Conservation (phyloP, 805 yeast genomes). For the Blastobotrys muscicola region DNA sequence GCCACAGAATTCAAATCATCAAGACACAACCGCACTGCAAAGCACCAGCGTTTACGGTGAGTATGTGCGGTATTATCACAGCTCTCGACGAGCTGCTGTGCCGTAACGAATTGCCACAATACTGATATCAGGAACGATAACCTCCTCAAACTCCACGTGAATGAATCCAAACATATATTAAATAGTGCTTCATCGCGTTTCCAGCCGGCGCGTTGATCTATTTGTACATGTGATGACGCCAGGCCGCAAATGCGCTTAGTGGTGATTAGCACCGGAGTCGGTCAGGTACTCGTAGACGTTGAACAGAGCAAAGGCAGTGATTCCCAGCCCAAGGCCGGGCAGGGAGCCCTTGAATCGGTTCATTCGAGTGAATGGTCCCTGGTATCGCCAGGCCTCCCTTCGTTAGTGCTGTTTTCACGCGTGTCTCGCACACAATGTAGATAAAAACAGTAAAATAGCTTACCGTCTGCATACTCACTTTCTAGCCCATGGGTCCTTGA, state of each 20-base stretch:
- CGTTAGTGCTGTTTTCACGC: slow-evolving; percentile 1
- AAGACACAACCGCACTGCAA: too few relatives aligned
- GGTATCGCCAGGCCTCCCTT: slow-evolving; percentile 88
- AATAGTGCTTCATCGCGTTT: too few relatives aligned
- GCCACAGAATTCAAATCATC: too few relatives aligned
- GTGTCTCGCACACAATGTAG: slow-evolving; percentile 1
- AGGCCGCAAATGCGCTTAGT: not conserved
- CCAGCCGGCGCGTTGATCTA: too few relatives aligned
- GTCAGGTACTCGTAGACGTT: slow-evolving; percentile 44
- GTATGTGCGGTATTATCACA: too few relatives aligned
- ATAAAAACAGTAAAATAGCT: not conserved
- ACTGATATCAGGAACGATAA: too few relatives aligned
- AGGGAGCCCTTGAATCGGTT: slow-evolving; percentile 62
- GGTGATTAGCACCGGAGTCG: slow-evolving; percentile 9
- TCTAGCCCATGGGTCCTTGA: slow-evolving; percentile 43
- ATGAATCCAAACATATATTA: too few relatives aligned
- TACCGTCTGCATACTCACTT: slow-evolving; percentile 26
- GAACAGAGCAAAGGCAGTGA: slow-evolving; percentile 62
- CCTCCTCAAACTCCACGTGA: too few relatives aligned
- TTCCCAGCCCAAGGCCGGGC: slow-evolving; percentile 75
- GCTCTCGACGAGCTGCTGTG: too few relatives aligned
- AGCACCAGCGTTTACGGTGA: too few relatives aligned
- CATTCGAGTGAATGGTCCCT: slow-evolving; percentile 65
- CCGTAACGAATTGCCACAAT: too few relatives aligned
- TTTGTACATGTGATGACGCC: too few relatives aligned